Conservation (phyloP, 148 eudicot genomes). For the Dianthus caryophyllus region DNA sequence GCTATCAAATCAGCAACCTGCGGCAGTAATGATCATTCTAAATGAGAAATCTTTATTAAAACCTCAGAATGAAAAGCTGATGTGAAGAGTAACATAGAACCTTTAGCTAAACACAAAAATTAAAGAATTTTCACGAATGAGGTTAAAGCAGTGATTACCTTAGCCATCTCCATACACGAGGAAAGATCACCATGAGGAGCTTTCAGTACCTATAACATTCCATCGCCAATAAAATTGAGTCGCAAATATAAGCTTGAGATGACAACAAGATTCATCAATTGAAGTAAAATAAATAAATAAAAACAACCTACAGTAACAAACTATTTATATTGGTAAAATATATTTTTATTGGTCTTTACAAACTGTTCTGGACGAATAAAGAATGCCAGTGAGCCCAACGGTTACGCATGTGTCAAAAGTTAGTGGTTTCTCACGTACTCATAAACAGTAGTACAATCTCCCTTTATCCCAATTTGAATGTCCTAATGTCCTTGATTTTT, state of each 20-base stretch:
- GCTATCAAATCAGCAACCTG: slow-evolving; percentile 96
- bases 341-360: not conserved
- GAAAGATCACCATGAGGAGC: slow-evolving; percentile 87
- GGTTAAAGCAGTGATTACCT: slow-evolving; percentile 39
- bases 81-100: not conserved
- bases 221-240: slow-evolving; percentile 4
- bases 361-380: too few species aligned
- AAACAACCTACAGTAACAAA: too few species aligned
- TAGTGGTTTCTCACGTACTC: too few species aligned
- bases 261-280: not conserved
- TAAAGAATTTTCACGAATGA: not conserved
- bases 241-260: not conserved
- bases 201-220: slow-evolving; percentile 55
- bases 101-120: not conserved
- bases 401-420: too few species aligned
- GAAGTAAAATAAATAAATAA: not conserved
- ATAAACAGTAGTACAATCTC: too few species aligned
- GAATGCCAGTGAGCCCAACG: too few species aligned
- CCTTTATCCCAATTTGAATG: too few species aligned
- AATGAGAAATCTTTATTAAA: slow-evolving; percentile 2
- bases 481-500: too few species aligned
- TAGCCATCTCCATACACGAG: slow-evolving; percentile 94
- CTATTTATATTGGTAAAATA: too few species aligned
- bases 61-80: not conserved
- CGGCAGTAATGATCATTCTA: not conserved